Evolutionary conservation across 225 moss, liverwort and hornwort species (phyloP).

Genomic region (Rhytidiadelphus loreus): DNA sequence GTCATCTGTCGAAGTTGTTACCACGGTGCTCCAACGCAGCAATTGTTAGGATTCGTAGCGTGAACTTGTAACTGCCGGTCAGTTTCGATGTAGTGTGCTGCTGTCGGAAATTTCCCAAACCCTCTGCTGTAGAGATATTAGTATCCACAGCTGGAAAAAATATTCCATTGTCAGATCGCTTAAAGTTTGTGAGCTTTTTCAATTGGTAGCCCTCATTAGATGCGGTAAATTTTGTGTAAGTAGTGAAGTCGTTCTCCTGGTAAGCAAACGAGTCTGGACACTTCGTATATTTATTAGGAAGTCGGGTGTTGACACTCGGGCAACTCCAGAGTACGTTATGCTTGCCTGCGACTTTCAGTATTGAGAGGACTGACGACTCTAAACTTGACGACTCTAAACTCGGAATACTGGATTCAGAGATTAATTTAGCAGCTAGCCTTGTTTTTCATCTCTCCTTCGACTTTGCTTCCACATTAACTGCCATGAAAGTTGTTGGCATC

Average conservation of each 20-base stretch:
- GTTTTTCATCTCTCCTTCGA: not conserved
- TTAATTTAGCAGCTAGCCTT: not conserved
- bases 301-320: too few relatives aligned
- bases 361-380: not conserved
- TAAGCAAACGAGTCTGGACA: not conserved
- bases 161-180: not conserved
- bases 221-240: not conserved
- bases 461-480: not conserved
- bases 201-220: not conserved
- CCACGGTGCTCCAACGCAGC: not conserved
- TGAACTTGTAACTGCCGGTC: not conserved
- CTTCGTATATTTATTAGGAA: not conserved
- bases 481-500: not conserved
- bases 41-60: not conserved
- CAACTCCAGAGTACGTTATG: not conserved
- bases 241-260: not conserved
- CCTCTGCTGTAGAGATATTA: not conserved
- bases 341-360: not conserved
- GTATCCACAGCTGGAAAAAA: not conserved
- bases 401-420: not conserved
- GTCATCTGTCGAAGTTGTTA: not conserved
- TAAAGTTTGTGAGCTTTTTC: not conserved
- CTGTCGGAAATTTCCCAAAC: not conserved
- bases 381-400: not conserved
- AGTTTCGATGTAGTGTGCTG: not conserved